Evolutionary conservation across 768 basidiomycete species (phyloP).

Genomic region (Russula sp.): DNA sequence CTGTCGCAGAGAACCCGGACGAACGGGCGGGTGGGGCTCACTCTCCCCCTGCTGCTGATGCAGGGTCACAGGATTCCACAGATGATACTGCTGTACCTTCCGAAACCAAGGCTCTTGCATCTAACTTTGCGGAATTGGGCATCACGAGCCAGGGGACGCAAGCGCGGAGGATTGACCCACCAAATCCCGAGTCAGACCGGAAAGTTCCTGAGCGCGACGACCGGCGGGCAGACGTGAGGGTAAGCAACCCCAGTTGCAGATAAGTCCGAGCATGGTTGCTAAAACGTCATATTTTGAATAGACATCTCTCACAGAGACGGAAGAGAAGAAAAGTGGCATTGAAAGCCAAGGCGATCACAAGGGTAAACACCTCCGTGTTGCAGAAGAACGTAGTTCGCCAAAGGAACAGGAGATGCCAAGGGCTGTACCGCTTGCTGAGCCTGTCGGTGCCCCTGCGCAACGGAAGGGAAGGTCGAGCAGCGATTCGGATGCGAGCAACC

Average conservation of each 20-base stretch:
- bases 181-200: background rate
- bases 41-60: background rate
- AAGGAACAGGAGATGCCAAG: background rate
- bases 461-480: slow-evolving; percentile 16
- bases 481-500: slow-evolving; percentile 16
- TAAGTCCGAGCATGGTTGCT: background rate
- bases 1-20: slow-evolving; percentile 44
- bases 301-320: background rate
- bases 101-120: background rate
- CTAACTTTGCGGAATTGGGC: background rate
- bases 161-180: background rate
- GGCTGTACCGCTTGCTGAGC: background rate
- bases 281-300: background rate
- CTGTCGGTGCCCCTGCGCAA: background rate
- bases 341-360: background rate
- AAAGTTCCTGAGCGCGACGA: background rate
- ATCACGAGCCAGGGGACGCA: background rate
- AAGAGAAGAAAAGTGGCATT: background rate
- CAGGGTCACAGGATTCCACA: background rate
- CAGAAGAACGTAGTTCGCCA: background rate
- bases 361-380: background rate
- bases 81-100: background rate
- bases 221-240: background rate
- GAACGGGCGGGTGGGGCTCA: slow-evolving; percentile 26
- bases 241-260: background rate